phyloP scores from a whole-genome alignment of 2,329 filamentous ascomycete genomes.

The Exophiala dermatitidis region DNA sequence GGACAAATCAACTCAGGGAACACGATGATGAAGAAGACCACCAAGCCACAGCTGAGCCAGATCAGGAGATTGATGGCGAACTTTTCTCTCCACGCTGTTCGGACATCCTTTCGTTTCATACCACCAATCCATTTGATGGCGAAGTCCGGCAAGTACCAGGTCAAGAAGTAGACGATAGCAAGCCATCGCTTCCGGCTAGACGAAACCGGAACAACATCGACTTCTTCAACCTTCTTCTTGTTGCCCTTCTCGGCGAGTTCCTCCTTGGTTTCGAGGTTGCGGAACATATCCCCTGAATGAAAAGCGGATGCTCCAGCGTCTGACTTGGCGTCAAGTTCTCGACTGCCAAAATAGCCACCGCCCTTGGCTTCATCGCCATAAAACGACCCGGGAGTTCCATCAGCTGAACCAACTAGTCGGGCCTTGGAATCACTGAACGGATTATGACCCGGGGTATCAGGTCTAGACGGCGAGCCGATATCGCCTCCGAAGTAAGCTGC shows the following conservation, averaged over 20 bases:
- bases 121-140: slow-evolving; percentile 66
- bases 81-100: slow-evolving; percentile 93
- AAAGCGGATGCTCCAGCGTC: slow-evolving; percentile 89
- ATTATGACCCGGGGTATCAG: slow-evolving; percentile 49
- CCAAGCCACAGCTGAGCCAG: slow-evolving; percentile 72
- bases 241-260: slow-evolving; percentile 95
- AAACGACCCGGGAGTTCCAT: slow-evolving; percentile 50
- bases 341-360: slow-evolving; percentile 71
- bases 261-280: slow-evolving; percentile 85
- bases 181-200: slow-evolving; percentile 85
- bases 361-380: slow-evolving; percentile 68
- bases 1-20: slow-evolving; percentile 88
- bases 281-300: slow-evolving; percentile 93
- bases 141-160: slow-evolving; percentile 83
- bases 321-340: slow-evolving; percentile 75
- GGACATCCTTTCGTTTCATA: slow-evolving; percentile 88
- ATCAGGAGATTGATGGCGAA: slow-evolving; percentile 96
- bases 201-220: slow-evolving; percentile 74
- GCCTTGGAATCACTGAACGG: slow-evolving; percentile 46
- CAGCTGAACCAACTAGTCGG: slow-evolving; percentile 45
- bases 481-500: slow-evolving; percentile 51
- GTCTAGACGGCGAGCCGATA: slow-evolving; percentile 53
- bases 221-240: slow-evolving; percentile 79
- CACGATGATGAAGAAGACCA: slow-evolving; percentile 81
- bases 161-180: slow-evolving; percentile 71